These are phyloP conservation scores for Chaetomium globosum DNA, from an alignment of 2,329 filamentous ascomycete genomes.

Conservation along the genomic window DNA sequence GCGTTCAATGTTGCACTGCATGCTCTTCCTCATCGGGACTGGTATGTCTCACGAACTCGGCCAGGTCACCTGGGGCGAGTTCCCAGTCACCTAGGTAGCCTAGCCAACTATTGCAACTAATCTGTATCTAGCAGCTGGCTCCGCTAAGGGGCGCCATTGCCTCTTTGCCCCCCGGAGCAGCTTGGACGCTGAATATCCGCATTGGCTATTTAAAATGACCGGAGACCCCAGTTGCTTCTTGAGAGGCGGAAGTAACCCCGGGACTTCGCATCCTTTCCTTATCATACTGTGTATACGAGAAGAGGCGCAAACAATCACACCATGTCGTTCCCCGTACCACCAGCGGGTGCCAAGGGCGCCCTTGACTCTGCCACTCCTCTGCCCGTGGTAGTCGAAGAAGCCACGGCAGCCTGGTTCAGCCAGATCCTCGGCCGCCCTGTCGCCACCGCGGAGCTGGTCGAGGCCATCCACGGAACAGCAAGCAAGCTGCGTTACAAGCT, in stretches of 20 bases:
- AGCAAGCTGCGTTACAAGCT: conserved; percentile 52
- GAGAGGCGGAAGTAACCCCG: neutral
- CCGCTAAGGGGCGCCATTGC: neutral
- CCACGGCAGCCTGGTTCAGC: conserved; percentile 35
- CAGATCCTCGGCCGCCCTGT: conserved; percentile 32
- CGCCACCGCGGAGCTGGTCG: conserved; percentile 21
- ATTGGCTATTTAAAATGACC: conserved; percentile 1
- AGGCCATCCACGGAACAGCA: conserved; percentile 32
- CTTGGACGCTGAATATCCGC: neutral
- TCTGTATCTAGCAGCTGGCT: neutral
- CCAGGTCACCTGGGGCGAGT: neutral
- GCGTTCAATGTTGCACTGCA: neutral
- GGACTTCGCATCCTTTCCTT: neutral
- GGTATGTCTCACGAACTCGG: neutral
- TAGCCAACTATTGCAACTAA: neutral
- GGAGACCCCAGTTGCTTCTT: conserved; percentile 5
- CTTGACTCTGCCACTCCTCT: conserved; percentile 32
- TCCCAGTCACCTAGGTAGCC: neutral
- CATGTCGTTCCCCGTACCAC: conserved; percentile 17
- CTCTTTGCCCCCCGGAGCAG: neutral
- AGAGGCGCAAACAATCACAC: neutral
- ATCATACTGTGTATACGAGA: neutral
- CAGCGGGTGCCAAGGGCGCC: conserved; percentile 18
- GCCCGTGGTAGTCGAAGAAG: conserved; percentile 30
- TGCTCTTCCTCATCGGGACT: neutral